Evolutionary conservation across 2,329 filamentous ascomycete genomes (phyloP).

Genomic region (Nannizziopsis barbatae): DNA sequence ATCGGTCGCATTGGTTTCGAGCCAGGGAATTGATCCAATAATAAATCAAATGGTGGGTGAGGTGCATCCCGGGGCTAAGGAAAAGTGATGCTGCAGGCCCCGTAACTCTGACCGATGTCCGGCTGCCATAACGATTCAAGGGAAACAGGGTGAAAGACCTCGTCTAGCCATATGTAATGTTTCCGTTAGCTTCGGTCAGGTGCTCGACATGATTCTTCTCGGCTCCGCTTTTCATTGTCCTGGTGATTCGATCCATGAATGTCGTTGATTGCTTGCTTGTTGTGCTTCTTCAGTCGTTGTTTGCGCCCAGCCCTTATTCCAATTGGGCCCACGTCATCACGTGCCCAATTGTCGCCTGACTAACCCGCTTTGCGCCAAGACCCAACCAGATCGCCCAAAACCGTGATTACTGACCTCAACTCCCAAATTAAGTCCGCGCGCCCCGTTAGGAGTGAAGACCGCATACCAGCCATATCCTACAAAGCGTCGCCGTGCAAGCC

Average conservation of each 20-base stretch:
- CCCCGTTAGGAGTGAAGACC: not conserved
- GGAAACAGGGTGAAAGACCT: not conserved
- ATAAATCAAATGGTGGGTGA: constrained; percentile 1
- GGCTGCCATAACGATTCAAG: not conserved
- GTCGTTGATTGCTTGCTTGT: not conserved
- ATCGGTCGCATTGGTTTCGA: not conserved
- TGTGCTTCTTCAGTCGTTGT: not conserved
- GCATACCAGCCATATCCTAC: not conserved
- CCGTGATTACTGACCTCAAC: constrained; percentile 4
- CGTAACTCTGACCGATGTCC: not conserved
- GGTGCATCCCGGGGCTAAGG: constrained; percentile 1
- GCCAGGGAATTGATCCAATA: constrained; percentile 2
- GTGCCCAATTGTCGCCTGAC: constrained; percentile 10
- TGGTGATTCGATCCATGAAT: too few relatives aligned
- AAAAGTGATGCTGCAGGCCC: constrained; percentile 12
- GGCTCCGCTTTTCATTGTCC: too few relatives aligned
- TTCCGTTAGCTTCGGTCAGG: too few relatives aligned
- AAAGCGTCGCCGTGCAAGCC: constrained; percentile 9
- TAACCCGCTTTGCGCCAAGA: constrained; percentile 3
- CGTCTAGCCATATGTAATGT: too few relatives aligned
- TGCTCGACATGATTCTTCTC: too few relatives aligned
- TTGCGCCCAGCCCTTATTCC: constrained; percentile 9
- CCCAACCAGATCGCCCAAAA: not conserved
- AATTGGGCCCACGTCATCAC: constrained; percentile 13
- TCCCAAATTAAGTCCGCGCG: not conserved